Percentiles rank a stretch among this genome's conserved stretches.
phyloP scores from a whole-genome alignment of 768 basidiomycete genomes.

The Mycena indigotica region DNA sequence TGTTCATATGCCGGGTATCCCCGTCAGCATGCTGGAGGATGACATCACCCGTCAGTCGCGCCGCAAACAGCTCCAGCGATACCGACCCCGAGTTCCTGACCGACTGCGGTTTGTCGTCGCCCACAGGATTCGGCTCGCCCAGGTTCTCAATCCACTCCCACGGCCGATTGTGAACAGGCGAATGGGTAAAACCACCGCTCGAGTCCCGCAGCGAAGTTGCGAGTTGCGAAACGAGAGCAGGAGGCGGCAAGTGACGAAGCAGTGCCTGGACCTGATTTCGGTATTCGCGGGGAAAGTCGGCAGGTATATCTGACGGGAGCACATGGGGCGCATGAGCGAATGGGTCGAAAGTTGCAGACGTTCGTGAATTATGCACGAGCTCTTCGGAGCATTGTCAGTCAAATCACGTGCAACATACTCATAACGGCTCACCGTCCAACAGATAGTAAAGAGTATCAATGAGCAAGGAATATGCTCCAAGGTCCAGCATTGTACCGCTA shows the following conservation, averaged over 20 bases:
- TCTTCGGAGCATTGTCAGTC: conserved; percentile 42
- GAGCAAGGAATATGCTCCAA: conserved; percentile 63
- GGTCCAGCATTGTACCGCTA: conserved; percentile 53
- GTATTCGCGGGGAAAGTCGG: conserved; percentile 59
- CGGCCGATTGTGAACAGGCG: conserved; percentile 68
- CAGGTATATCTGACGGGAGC: conserved; percentile 51
- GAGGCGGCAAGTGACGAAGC: conserved; percentile 56
- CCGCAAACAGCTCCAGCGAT: conserved; percentile 70
- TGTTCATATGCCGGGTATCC: conserved; percentile 41
- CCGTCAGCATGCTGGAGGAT: conserved; percentile 36
- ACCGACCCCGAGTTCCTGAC: conserved; percentile 72
- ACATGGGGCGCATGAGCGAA: conserved; percentile 66
- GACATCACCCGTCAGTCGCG: conserved; percentile 65
- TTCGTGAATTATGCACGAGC: conserved; percentile 60
- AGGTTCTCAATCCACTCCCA: conserved; percentile 89
- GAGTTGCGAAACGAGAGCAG: conserved; percentile 56
- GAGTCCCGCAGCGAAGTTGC: conserved; percentile 59
- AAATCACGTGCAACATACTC: neutral
- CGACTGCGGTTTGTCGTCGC: conserved; percentile 39
- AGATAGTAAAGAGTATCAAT: conserved; percentile 76
- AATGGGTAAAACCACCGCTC: conserved; percentile 49
- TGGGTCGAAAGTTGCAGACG: conserved; percentile 56
- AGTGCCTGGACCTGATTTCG: conserved; percentile 59
- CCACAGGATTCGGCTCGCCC: conserved; percentile 55
- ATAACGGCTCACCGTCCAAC: conserved; percentile 58